phyloP scores from a whole-genome alignment of 106 monocot genomes.

The Platanthera guangdongensis region DNA sequence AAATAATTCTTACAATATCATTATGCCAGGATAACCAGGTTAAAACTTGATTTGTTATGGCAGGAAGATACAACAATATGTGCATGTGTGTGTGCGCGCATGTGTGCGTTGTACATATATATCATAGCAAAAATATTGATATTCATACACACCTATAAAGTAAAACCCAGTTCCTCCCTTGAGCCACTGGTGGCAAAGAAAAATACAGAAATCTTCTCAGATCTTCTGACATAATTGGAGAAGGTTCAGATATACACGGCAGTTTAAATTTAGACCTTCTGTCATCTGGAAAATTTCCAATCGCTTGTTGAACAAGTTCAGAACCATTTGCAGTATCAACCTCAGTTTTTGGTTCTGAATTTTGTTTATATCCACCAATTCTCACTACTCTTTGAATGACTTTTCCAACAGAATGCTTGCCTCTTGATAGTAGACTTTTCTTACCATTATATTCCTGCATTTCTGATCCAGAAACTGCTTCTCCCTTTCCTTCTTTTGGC shows the following conservation, averaged over 20 bases:
- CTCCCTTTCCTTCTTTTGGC: slow-evolving; percentile 18
- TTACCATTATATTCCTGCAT: slow-evolving; percentile 36
- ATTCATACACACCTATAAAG: slow-evolving; percentile 64
- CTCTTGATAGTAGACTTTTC: slow-evolving; percentile 53
- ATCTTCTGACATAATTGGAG: slow-evolving; percentile 70
- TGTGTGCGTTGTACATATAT: not conserved
- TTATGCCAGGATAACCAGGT: not conserved
- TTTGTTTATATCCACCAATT: slow-evolving; percentile 53
- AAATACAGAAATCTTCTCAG: slow-evolving; percentile 54
- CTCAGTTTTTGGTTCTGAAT: slow-evolving; percentile 37
- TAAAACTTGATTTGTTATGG: not conserved
- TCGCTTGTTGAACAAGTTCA: slow-evolving; percentile 26
- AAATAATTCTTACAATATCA: not conserved
- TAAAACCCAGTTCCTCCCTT: slow-evolving; percentile 84
- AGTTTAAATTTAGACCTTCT: slow-evolving; percentile 13
- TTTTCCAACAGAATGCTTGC: slow-evolving; percentile 75
- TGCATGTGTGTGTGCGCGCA: no score
- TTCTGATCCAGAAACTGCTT: slow-evolving; percentile 34
- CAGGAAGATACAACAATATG: not conserved
- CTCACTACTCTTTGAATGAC: slow-evolving; percentile 52
- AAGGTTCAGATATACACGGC: slow-evolving; percentile 85
- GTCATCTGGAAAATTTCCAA: slow-evolving; percentile 19
- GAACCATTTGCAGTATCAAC: slow-evolving; percentile 15
- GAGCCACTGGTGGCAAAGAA: slow-evolving; percentile 60
- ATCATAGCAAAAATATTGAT: slow-evolving; percentile 2